These are phyloP conservation scores for Hibiscus tridactylites DNA, from an alignment of 345 rosid genomes.

Conservation along the genomic window DNA sequence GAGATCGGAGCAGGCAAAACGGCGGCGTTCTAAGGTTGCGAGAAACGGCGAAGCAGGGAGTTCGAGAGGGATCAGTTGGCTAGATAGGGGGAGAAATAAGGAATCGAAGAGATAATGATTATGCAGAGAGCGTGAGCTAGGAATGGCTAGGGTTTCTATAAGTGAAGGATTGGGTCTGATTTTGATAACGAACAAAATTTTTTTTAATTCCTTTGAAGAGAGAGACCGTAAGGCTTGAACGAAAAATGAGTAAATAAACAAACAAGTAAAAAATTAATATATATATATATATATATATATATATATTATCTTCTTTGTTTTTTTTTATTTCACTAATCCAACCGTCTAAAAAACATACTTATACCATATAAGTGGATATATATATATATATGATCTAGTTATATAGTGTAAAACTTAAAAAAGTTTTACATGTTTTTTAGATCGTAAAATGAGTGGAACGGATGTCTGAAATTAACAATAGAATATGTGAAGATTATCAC, in stretches of 20 bases:
- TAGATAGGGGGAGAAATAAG: background rate
- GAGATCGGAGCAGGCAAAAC: background rate
- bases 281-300: too few relatives aligned
- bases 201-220: background rate
- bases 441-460: too few relatives aligned
- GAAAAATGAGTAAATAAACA: background rate
- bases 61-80: background rate
- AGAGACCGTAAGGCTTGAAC: background rate
- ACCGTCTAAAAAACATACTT: too few relatives aligned
- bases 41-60: background rate
- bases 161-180: background rate
- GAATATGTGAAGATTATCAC: too few relatives aligned
- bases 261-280: too few relatives aligned
- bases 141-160: slow-evolving; percentile 15
- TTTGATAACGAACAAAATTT: background rate
- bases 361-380: too few relatives aligned
- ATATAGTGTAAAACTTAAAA: too few relatives aligned
- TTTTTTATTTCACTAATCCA: too few relatives aligned
- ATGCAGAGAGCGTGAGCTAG: background rate
- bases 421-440: too few relatives aligned
- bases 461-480: too few relatives aligned
- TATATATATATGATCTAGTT: too few relatives aligned
- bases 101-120: background rate
- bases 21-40: background rate
- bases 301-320: too few relatives aligned